Conservation (phyloP, 441 rosid genomes). For the Erodium trifolium region DNA sequence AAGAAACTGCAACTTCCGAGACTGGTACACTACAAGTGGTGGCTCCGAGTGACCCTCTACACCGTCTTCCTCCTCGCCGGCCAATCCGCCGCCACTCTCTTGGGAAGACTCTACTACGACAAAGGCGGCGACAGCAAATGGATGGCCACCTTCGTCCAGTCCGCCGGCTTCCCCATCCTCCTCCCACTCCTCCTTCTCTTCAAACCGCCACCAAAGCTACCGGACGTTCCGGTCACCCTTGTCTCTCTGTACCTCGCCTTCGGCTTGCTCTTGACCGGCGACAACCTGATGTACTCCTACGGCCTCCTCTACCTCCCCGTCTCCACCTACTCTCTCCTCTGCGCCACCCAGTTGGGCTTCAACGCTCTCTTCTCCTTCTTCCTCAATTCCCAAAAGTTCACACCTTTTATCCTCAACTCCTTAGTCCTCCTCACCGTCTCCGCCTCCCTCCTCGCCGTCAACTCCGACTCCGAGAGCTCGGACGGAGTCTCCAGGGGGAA, state of each 20-base stretch:
- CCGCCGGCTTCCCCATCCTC: constrained; percentile 50
- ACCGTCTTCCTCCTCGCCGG: constrained; percentile 33
- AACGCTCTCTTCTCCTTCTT: constrained; percentile 45
- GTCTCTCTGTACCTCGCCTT: constrained; percentile 28
- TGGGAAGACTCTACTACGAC: constrained; percentile 50
- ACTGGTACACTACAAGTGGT: constrained; percentile 32
- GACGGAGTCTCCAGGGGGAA: constrained; percentile 21
- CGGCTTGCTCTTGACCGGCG: constrained; percentile 40
- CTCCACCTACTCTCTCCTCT: constrained; percentile 52
- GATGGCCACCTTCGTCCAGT: constrained; percentile 58
- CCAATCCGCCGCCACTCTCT: constrained; percentile 41
- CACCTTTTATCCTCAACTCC: constrained; percentile 41
- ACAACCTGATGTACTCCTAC: constrained; percentile 48
- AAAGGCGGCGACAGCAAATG: constrained; percentile 61
- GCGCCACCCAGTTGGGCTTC: constrained; percentile 51
- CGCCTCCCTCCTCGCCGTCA: constrained; percentile 43
- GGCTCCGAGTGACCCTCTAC: constrained; percentile 34
- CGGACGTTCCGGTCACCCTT: constrained; percentile 20
- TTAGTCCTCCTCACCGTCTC: constrained; percentile 43
- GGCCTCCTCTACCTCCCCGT: constrained; percentile 54
- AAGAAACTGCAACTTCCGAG: constrained; percentile 19
- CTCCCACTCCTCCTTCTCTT: constrained; percentile 33
- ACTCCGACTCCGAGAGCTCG: constrained; percentile 31
- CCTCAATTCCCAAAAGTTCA: constrained; percentile 47
- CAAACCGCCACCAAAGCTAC: constrained; percentile 12